These are phyloP conservation scores for Colletotrichum sp. DNA, from an alignment of 2,329 filamentous ascomycete species.

Conservation along the genomic window DNA sequence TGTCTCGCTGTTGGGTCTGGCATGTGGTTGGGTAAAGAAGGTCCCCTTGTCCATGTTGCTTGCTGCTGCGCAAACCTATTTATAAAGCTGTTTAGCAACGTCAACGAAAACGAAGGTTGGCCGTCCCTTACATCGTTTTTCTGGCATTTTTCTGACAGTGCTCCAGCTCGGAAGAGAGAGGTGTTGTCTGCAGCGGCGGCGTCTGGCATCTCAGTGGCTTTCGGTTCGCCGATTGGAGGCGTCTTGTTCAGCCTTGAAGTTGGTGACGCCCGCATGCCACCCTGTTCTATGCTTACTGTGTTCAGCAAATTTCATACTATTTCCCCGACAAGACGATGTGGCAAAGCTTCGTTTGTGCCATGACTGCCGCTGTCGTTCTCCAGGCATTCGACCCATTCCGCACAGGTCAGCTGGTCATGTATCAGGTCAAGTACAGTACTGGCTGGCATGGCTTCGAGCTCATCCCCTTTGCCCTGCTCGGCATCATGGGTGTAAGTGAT, in stretches of 20 bases:
- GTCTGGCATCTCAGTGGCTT: conserved; percentile 91
- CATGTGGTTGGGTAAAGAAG: conserved; percentile 97
- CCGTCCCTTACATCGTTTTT: background rate
- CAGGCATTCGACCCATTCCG: conserved; percentile 94
- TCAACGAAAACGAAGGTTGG: conserved; percentile 86
- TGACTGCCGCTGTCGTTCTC: conserved; percentile 94
- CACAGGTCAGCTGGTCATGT: conserved; percentile 93
- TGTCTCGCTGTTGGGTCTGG: conserved; percentile 91
- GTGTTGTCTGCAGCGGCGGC: conserved; percentile 91
- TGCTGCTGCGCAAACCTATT: conserved; percentile 96
- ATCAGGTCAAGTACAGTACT: conserved; percentile 91
- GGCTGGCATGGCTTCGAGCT: conserved; percentile 96
- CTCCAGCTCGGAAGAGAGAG: conserved; percentile 84
- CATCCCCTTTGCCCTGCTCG: conserved; percentile 84
- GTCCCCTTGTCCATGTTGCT: conserved; percentile 92
- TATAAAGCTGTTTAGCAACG: conserved; percentile 83
- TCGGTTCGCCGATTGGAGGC: conserved; percentile 91
- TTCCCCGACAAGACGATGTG: conserved; percentile 99
- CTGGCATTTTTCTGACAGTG: background rate
- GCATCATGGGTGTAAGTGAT: conserved; percentile 73
- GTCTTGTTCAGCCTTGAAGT: conserved; percentile 95
- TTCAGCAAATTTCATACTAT: conserved; percentile 90
- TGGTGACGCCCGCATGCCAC: conserved; percentile 22
- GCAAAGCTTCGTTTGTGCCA: conserved; percentile 98
- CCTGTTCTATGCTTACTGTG: conserved; percentile 3